Evolutionary conservation across 2,329 filamentous ascomycete genomes (phyloP), one percentile per base, ranked within the genome.

Genomic region (Neopestalotiopsis sp.): DNA sequence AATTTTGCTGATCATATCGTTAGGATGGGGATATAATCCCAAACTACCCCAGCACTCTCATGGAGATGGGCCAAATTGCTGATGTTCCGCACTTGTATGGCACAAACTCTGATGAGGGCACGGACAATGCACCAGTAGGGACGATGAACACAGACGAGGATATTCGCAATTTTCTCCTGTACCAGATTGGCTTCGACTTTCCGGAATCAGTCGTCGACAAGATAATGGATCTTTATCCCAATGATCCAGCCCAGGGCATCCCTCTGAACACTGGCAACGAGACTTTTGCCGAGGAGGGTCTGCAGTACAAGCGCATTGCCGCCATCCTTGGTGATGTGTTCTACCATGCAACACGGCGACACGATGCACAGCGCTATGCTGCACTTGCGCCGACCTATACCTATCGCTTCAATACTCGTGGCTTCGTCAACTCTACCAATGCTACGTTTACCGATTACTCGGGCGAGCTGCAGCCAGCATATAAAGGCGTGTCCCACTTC

Each of bases 51-150:
- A 86, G 85, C 10, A 76, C 84, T 7, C 87, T 90, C 72, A 80
- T 93, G 5, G 78, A 81, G 1, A 76, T 83, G 4, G 90, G 89
- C 61, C 84, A 84, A 20, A 92, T 92, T 71, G 86, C 91, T 68
- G 84, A 88, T 66, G 88, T 92, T 0, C 89, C 90, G 1, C 85
- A 92, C 56, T 82, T 93, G 6, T 81, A 85, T 42, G 91, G 91
- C 6, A 85, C 85, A 45, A 92, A 92, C 76, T 86, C 85, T 1
- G 91, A 93, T 72, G 91, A 93, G 75, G 91, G 89, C 2, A 77
- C 74, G 1, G 75, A 75, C 68, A 77, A 77, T 2, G 75, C 74
- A 6, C 74, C 75, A 1, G 62, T 69, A 9, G 72, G 74, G 12
- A 34, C 34, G 10, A 72, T 76, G 59, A 72, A 77, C 69, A 76